Evolutionary conservation across 2,329 filamentous ascomycete species (phyloP), one percentile per base, ranked within the genome.

Genomic region (Triangularia verruculosa): DNA sequence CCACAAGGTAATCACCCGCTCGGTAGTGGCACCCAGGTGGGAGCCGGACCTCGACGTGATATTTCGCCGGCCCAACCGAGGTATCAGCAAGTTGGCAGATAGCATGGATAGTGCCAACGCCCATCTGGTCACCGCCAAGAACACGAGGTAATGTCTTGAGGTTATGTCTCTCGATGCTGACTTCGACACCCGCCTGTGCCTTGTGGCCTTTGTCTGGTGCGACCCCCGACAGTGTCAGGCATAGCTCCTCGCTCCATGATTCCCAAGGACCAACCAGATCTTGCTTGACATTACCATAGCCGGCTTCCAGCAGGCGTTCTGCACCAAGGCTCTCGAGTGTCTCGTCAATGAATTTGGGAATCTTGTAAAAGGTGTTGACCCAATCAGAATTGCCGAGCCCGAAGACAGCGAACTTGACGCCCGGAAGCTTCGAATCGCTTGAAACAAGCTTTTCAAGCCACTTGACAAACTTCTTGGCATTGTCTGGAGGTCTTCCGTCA

Each of bases 1-100:
- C 80, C 0, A 89, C 88, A 0, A 94, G 82, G 72, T 95, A 94
- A 72, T 94, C 91, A 13, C 91, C 91, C 1, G 88, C 84, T 43
- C 83, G 82, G 75, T 93, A 94, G 0, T 80, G 82, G 79, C 86
- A 81, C 58, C 83, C 84, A 0, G 80, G 83, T 0, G 91, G 90
- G 1, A 94, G 80, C 64, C 85, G 83, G 32, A 93, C 85, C 66
- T 86, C 86, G 22, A 92, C 83, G 66, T 89, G 82, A 22, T 84
- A 83, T 78, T 92, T 92, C 39, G 62, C 60, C 4, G 60, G 61
- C 32, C 59, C 66, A 1, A 63, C 69, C 1, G 69, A 53, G 1
- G 61, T 64, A 0, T 70, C 86, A 30, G 91, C 77, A 0, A 78
- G 73, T 55, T 76, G 77, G 53, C 83, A 81, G 8, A 81, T 78